A percentile compares a stretch with the other conserved stretches of the same genome.
These are phyloP conservation scores for Populus tremula DNA, from an alignment of 345 rosid genomes.

Conservation along the genomic window DNA sequence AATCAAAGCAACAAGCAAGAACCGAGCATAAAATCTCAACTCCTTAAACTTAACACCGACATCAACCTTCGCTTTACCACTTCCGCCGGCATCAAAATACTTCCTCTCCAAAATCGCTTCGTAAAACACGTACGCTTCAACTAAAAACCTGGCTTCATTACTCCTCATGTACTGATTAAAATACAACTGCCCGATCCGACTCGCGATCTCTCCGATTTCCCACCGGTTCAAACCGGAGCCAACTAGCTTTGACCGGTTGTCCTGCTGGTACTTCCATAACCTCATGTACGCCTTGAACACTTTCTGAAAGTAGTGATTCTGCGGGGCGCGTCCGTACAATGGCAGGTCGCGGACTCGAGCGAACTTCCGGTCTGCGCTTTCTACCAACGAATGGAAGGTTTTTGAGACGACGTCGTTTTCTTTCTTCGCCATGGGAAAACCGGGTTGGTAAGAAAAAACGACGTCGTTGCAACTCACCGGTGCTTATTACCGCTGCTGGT, in stretches of 20 bases:
- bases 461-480: neutral
- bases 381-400: conserved; percentile 70
- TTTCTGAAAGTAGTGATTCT: conserved; percentile 61
- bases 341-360: conserved; percentile 83
- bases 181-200: conserved; percentile 99
- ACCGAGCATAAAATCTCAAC: conserved; percentile 83
- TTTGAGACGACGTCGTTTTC: conserved; percentile 44
- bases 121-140: conserved; percentile 87
- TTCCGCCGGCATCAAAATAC: conserved; percentile 59
- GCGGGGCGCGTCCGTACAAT: conserved; percentile 44
- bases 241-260: conserved; percentile 62
- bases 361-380: conserved; percentile 92
- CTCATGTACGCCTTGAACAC: conserved; percentile 95
- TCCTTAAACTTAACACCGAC: conserved; percentile 77
- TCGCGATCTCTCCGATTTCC: conserved; percentile 99
- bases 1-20: conserved; percentile 75
- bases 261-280: conserved; percentile 96
- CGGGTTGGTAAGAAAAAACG: neutral
- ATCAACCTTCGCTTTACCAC: conserved; percentile 43
- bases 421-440: conserved; percentile 26
- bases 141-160: conserved; percentile 75
- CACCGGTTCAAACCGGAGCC: conserved; percentile 81
- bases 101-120: conserved; percentile 77
- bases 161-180: conserved; percentile 92
- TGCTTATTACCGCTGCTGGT: neutral